These are phyloP conservation scores for Betula pendula DNA, from an alignment of 306 rosid species.

Conservation along the genomic window DNA sequence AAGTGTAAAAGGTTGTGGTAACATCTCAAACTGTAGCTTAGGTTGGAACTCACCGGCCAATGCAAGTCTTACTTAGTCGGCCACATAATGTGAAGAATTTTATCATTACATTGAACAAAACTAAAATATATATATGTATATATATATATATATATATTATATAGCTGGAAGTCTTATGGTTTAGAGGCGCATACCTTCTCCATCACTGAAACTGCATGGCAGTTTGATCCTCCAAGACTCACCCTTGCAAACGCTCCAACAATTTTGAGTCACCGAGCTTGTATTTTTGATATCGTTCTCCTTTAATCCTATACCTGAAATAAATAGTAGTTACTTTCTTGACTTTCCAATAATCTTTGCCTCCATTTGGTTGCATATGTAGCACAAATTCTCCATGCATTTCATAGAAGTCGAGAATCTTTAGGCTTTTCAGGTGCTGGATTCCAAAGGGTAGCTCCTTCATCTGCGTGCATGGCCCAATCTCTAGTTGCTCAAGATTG, in stretches of 20 bases:
- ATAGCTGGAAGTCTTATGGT: too few species aligned
- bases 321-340: not conserved
- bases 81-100: too few species aligned
- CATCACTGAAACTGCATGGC: too few species aligned
- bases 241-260: not conserved
- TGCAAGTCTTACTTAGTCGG: too few species aligned
- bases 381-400: not conserved
- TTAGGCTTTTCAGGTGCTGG: not conserved
- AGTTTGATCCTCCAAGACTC: too few species aligned
- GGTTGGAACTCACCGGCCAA: too few species aligned
- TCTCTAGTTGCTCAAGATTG: not conserved
- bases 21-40: too few species aligned
- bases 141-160: too few species aligned
- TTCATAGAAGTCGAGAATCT: not conserved
- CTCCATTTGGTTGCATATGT: not conserved
- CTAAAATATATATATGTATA: too few species aligned
- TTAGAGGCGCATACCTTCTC: too few species aligned
- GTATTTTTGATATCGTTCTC: not conserved
- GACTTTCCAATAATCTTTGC: not conserved
- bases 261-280: not conserved
- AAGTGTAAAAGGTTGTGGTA: too few species aligned
- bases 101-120: too few species aligned
- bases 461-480: not conserved
- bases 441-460: conserved; percentile 21
- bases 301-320: not conserved